Base-by-base conservation (phyloP, 148 eudicot genomes). In the Cornus kousa region DNA sequence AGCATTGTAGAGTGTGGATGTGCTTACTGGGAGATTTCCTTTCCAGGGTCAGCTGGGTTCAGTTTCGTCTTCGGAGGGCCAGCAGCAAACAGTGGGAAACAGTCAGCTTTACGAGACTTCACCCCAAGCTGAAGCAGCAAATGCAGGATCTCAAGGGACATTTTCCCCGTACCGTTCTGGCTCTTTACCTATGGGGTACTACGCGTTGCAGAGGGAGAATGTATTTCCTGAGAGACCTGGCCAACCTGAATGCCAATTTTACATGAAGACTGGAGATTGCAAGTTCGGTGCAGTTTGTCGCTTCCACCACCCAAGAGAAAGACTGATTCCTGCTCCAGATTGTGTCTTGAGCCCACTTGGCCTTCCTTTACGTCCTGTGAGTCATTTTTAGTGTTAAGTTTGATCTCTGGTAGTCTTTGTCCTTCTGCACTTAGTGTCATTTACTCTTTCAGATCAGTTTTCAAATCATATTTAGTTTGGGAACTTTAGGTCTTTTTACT, bases 191-290 rank as follows among this genome's bases (percentile, higher is more conserved):
- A 71, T 90, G 70, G 91, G 91, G 1, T 92, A 90, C 73, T 92
- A 89, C 69, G 89, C 99, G 31, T 73, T 92, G 81, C 97, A 94
- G 65, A 84, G 89, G 71, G 94, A 93, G 33, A 91, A 81, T 81
- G 88, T 91, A 65, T 96, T 94, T 81, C 99, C 99, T 1, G 99
- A 96, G 87, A 91, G 99, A 80, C 95, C 94, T 5, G 99, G 99
- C 5, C 97, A 93, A 66, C 94, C 98, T 46, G 98, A 96, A 78
- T 96, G 99, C 79, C 98, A 96, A 76, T 96, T 94, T 82, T 96
- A 94, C 80, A 87, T 94, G 94, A 96, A 96, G 85, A 96, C 99
- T 7, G 99, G 99, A 70, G 99, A 96, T 83, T 96, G 99, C 88
- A 96, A 94, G 81, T 96, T 91, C 80, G 99, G 99, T 78, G 95